Conservation (phyloP, 2,329 filamentous ascomycete genomes). For the Phaeophleospora eucalypticola region DNA sequence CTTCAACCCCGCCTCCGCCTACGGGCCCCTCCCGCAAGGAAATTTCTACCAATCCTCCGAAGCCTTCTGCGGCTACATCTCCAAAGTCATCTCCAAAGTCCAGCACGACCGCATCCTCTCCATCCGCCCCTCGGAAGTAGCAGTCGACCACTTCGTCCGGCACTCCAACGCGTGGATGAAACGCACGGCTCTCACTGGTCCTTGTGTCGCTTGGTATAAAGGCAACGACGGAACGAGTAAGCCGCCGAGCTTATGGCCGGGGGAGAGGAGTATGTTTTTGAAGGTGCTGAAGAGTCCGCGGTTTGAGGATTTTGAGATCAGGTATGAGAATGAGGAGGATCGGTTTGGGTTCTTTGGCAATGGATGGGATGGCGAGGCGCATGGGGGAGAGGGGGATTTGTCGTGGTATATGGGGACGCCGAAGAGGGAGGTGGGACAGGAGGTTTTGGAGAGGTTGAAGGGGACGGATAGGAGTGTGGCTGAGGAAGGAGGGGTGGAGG, state of each 20-base stretch:
- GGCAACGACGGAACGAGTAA: constrained; percentile 16
- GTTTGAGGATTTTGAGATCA: constrained; percentile 20
- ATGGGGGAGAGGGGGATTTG: constrained; percentile 13
- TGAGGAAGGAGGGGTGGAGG: constrained; percentile 3
- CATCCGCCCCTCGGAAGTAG: constrained; percentile 15
- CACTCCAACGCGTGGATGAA: constrained; percentile 21
- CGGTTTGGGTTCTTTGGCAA: constrained; percentile 20
- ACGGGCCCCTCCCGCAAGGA: constrained; percentile 19
- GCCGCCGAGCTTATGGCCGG: constrained; percentile 20
- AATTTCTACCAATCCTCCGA: constrained; percentile 21
- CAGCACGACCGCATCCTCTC: constrained; percentile 20
- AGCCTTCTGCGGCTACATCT: constrained; percentile 18
- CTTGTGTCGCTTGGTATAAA: constrained; percentile 22
- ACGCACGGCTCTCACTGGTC: constrained; percentile 18
- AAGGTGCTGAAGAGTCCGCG: constrained; percentile 15
- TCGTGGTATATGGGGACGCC: constrained; percentile 19
- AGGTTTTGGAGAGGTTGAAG: constrained; percentile 13
- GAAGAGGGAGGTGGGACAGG: constrained; percentile 2
- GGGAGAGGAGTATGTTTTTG: constrained; percentile 18
- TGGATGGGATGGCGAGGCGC: constrained; percentile 15
- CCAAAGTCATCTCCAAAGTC: constrained; percentile 21
- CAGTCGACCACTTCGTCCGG: constrained; percentile 21
- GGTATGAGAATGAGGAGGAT: constrained; percentile 17
- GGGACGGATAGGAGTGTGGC: constrained; percentile 14
- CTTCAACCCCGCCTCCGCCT: constrained; percentile 22